phyloP scores from a whole-genome alignment of 169 alveolate species.

The Toxoplasma gondii region DNA sequence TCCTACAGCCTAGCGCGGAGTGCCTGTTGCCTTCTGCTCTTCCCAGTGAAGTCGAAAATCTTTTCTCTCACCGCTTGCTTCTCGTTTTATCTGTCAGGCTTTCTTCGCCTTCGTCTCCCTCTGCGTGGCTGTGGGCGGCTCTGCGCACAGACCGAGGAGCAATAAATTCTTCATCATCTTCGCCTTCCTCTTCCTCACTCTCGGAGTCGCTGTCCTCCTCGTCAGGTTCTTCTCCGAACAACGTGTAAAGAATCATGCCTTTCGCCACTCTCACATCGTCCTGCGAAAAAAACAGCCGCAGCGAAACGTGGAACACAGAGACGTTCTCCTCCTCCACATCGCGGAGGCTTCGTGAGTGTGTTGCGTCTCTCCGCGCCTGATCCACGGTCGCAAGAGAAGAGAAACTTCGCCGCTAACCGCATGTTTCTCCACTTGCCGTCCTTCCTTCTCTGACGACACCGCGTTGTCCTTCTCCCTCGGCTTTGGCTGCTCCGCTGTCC shows the following conservation, averaged over 20 bases:
- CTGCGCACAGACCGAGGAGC: not conserved
- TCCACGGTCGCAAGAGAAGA: too few relatives aligned
- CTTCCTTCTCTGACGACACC: too few relatives aligned
- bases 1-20: too few relatives aligned
- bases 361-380: too few relatives aligned
- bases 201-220: conserved; percentile 28
- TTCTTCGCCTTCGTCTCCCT: not conserved
- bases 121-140: not conserved
- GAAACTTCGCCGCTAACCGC: too few relatives aligned
- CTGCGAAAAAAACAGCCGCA: not conserved
- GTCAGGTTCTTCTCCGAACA: conserved; percentile 30
- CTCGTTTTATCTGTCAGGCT: not conserved
- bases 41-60: too few relatives aligned
- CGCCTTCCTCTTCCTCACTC: conserved; percentile 65
- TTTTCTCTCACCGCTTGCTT: not conserved
- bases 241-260: conserved; percentile 30
- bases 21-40: too few relatives aligned
- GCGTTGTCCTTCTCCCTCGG: too few relatives aligned
- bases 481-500: too few relatives aligned
- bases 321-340: not conserved
- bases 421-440: too few relatives aligned
- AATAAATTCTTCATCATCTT: not conserved
- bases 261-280: conserved; percentile 47
- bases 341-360: too few relatives aligned
- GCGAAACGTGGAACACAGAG: not conserved